Evolutionary conservation across 331 rosid species (phyloP).

Genomic region (Arachis monticola): DNA sequence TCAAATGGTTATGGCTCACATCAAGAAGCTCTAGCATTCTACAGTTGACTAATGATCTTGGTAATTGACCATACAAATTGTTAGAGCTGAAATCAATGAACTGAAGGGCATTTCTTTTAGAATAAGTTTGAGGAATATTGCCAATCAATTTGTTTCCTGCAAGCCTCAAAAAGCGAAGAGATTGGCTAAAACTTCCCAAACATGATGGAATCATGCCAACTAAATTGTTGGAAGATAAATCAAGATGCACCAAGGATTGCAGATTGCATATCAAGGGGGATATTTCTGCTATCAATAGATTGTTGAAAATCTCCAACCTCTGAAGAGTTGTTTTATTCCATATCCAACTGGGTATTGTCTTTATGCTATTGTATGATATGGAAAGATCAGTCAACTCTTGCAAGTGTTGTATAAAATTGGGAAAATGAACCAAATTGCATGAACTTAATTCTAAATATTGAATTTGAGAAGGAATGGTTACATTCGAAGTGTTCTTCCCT

Average conservation of each 20-base stretch:
- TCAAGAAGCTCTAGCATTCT: slow-evolving; percentile 21
- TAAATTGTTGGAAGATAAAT: slow-evolving; percentile 27
- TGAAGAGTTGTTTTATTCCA: not conserved
- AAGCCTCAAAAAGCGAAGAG: not conserved
- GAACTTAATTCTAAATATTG: not conserved
- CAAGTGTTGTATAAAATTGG: not conserved
- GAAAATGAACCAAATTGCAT: slow-evolving; percentile 16
- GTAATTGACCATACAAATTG: slow-evolving; percentile 15
- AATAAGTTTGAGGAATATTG: slow-evolving; percentile 1
- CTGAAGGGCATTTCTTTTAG: not conserved
- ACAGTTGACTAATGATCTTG: slow-evolving; percentile 18
- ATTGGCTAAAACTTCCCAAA: slow-evolving; percentile 29
- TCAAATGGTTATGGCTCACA: slow-evolving; percentile 25
- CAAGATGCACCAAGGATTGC: slow-evolving; percentile 17
- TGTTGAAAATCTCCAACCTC: not conserved
- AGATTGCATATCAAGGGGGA: slow-evolving; percentile 29
- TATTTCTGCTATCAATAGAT: not conserved
- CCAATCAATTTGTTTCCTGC: slow-evolving; percentile 16
- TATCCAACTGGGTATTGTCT: slow-evolving; percentile 20
- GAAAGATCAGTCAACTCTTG: not conserved
- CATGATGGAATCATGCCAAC: slow-evolving; percentile 26
- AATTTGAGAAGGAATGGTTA: not conserved
- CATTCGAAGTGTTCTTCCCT: not conserved
- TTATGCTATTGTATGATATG: not conserved
- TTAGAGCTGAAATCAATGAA: slow-evolving; percentile 20